A percentile compares a stretch with the other conserved stretches of the same genome.
Conservation (phyloP, 2,329 filamentous ascomycete species). For the Pseudogymnoascus sp. region DNA sequence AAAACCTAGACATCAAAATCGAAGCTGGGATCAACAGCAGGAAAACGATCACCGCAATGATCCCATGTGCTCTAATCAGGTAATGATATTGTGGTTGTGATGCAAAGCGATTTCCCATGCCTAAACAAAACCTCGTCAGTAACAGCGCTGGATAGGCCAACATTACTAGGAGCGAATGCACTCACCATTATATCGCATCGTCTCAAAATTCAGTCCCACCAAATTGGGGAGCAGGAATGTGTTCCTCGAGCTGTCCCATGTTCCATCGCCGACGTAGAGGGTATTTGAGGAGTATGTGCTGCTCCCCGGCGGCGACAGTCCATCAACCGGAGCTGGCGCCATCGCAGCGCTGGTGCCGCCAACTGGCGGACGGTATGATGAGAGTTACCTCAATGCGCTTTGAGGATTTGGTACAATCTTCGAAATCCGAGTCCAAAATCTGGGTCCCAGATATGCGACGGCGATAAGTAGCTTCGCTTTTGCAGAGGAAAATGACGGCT, state of each 20-base stretch:
- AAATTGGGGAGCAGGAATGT: slow-evolving; percentile 72
- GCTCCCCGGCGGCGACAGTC: slow-evolving; percentile 50
- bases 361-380: slow-evolving; percentile 6
- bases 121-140: slow-evolving; percentile 32
- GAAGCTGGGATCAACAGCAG: slow-evolving; percentile 63
- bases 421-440: slow-evolving; percentile 2
- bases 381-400: not conserved
- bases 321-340: slow-evolving; percentile 21
- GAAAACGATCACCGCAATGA: slow-evolving; percentile 65
- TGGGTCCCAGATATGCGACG: slow-evolving; percentile 1
- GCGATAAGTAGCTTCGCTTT: not conserved
- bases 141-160: not conserved
- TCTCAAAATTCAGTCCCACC: slow-evolving; percentile 66
- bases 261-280: slow-evolving; percentile 72
- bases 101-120: slow-evolving; percentile 75
- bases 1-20: slow-evolving; percentile 67
- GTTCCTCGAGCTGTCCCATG: slow-evolving; percentile 71
- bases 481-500: not conserved
- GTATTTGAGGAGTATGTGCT: slow-evolving; percentile 65
- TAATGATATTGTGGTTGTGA: slow-evolving; percentile 60
- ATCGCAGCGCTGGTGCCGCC: slow-evolving; percentile 7
- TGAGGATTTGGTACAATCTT: not conserved
- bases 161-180: not conserved
- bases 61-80: slow-evolving; percentile 61
- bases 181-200: slow-evolving; percentile 76